Conservation (phyloP, 139 green algal genomes). For the Parachlorella kessleri region DNA sequence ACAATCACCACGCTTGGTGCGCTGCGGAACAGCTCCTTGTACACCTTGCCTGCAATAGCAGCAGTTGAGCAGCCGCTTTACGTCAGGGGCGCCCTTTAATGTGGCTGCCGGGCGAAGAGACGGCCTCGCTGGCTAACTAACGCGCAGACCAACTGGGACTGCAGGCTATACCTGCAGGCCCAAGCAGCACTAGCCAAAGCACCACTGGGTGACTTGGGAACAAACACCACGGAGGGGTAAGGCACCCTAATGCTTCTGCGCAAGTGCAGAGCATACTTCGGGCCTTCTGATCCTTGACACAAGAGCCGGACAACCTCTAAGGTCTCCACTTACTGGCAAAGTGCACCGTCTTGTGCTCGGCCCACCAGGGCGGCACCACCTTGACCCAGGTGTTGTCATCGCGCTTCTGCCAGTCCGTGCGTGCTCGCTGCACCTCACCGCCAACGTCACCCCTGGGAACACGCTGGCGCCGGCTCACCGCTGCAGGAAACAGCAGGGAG, state of each 20-base stretch:
- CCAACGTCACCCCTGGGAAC: not conserved
- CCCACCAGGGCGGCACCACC: conserved; percentile 49
- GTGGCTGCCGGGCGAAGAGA: no score
- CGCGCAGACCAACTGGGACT: no score
- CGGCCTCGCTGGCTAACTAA: no score
- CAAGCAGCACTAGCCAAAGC: no score
- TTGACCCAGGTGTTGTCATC: conserved; percentile 37
- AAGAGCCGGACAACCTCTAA: no score
- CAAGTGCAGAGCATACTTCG: not conserved
- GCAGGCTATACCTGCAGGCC: no score
- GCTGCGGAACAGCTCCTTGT: conserved; percentile 38
- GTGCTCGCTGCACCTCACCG: conserved; percentile 9
- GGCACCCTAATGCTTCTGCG: no score
- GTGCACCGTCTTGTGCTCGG: conserved; percentile 44
- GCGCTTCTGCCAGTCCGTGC: conserved; percentile 46
- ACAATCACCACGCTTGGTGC: conserved; percentile 8
- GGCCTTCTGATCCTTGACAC: not conserved
- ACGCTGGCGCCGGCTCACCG: not conserved
- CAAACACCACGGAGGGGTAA: no score
- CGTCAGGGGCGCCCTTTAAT: no score
- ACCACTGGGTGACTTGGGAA: no score
- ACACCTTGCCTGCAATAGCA: conserved; percentile 36
- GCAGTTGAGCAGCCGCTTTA: no score
- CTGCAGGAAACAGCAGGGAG: not conserved
- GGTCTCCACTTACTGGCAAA: conserved; percentile 47